Base-by-base conservation (phyloP, 2,329 filamentous ascomycete genomes). In the Fusarium sp. region DNA sequence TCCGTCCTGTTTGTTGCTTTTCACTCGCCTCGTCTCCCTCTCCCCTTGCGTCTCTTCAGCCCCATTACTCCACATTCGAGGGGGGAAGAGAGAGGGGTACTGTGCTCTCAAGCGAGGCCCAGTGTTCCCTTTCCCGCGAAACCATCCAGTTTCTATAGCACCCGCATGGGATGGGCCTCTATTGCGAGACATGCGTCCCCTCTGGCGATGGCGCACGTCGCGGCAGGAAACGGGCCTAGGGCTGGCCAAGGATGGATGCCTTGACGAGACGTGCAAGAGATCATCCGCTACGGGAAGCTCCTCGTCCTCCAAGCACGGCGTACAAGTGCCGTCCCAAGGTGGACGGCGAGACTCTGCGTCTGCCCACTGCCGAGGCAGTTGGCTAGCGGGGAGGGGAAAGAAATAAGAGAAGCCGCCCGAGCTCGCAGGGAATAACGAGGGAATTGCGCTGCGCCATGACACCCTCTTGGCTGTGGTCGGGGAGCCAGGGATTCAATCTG, bases 111-210 rank as follows among this genome's bases (percentile, higher is more conserved):
- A 54, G 50, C 27, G 16, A 35, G 34, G 27, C 14, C 56, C 68
- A 56, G 62, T 73, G 20, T 63, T 61, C 41, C 34, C 13, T 32
- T 56, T 41, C 39, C 48, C 45, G 35, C 37, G 37, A 67, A 58
- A 45, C 57, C 58, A 39, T 61, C 64, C 67, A 60, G 39, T 32
- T 67, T 67, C 58, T 68, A 52, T 70, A 70, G 66, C 68, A 59
- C 58, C 67, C 70, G 64, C 65, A 59, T 57, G 45, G 57, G 50
- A 27, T 43, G 41, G 54, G 57, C 66, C 61, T 23, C 25, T 57
- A 41, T 56, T 66, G 61, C 61, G 67, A 78, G 74, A 78, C 76
- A 77, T 76, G 67, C 76, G 52, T 61, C 45, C 27, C 52, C 37
- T 61, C 50, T 61, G 11, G 48, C 54, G 54, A 66, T 69, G 57